phyloP scores from a whole-genome alignment of 805 yeast species.

The Starmerella roubikii region DNA sequence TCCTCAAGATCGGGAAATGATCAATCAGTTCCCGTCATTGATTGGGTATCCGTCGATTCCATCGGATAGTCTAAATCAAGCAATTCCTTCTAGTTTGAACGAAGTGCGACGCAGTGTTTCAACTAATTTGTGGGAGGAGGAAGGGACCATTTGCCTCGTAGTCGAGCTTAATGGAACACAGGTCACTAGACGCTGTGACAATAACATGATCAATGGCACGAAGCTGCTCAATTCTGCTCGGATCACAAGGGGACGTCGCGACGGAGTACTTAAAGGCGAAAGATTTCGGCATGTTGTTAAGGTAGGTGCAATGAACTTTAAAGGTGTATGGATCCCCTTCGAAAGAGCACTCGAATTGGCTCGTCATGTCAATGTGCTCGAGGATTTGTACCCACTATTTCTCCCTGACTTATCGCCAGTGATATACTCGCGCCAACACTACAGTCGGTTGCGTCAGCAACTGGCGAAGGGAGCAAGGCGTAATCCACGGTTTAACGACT shows the following conservation, averaged over 20 bases:
- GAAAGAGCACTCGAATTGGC: slow-evolving; percentile 21
- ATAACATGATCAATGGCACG: slow-evolving; percentile 23
- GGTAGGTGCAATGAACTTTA: slow-evolving; percentile 19
- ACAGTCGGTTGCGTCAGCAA: slow-evolving; percentile 26
- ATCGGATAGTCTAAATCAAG: slow-evolving; percentile 9
- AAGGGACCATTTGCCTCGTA: slow-evolving; percentile 18
- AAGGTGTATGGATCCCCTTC: slow-evolving; percentile 23
- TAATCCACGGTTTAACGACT: slow-evolving; percentile 13
- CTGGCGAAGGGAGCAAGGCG: slow-evolving; percentile 25
- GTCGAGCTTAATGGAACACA: slow-evolving; percentile 12
- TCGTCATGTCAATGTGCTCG: slow-evolving; percentile 12
- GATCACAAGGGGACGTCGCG: slow-evolving; percentile 20
- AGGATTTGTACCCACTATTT: slow-evolving; percentile 19
- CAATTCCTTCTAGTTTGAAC: not conserved
- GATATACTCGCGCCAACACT: slow-evolving; percentile 26
- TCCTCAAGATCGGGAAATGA: slow-evolving; percentile 1
- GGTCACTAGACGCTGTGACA: slow-evolving; percentile 20
- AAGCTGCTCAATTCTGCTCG: slow-evolving; percentile 19
- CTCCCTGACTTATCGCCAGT: slow-evolving; percentile 20
- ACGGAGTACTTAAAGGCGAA: slow-evolving; percentile 21
- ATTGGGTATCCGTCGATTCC: slow-evolving; percentile 2
- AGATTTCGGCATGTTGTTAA: slow-evolving; percentile 20
- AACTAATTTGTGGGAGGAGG: slow-evolving; percentile 19
- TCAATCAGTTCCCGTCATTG: slow-evolving; percentile 11
- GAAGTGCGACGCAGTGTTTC: slow-evolving; percentile 1